Evolutionary conservation across 768 basidiomycete genomes (phyloP), one percentile per base, ranked within the genome.

Genomic region (Tephrocybe sp.): DNA sequence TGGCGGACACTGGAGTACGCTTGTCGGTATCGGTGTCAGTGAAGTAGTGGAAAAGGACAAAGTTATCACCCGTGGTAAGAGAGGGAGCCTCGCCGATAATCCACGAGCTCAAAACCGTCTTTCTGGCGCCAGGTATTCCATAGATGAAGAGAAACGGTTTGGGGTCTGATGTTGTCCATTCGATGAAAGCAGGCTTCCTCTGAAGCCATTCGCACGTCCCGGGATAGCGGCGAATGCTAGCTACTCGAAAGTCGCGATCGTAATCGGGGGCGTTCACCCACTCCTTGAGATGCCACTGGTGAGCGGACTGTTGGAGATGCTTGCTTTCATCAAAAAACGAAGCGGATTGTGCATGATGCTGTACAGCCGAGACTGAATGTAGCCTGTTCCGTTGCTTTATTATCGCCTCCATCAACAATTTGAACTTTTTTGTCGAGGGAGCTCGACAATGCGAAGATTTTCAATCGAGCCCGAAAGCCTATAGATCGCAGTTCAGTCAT

Each of bases 171-270:
- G 40, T 12, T 5, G 20, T 21, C 45, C 44, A 48, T 12, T 43
- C 14, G 5, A 43, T 26, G 7, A 38, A 55, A 11, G 45, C 17
- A 8, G 17, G 23, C 20, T 48, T 55, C 8, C 10, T 32, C 20
- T 24, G 25, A 4, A 55, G 42, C 54, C 54, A 55, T 39, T 51
- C 50, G 20, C 54, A 55, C 3, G 54, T 55, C 25, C 54, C 54
- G 11, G 21, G 9, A 12, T 51, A 33, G 3, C 26, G 45, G 11
- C 11, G 20, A 7, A 36, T 32, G 20, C 47, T 25, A 12, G 54
- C 54, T 3, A 18, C 30, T 8, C 23, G 17, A 23, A 55, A 47
- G 21, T 55, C 54, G 4, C 4, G 11, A 12, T 41, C 42, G 18
- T 55, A 55, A 10, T 32, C 33, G 4, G 54, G 39, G 9, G 54